phyloP scores from a whole-genome alignment of 805 yeast genomes.

The Candida taoyuanica region DNA sequence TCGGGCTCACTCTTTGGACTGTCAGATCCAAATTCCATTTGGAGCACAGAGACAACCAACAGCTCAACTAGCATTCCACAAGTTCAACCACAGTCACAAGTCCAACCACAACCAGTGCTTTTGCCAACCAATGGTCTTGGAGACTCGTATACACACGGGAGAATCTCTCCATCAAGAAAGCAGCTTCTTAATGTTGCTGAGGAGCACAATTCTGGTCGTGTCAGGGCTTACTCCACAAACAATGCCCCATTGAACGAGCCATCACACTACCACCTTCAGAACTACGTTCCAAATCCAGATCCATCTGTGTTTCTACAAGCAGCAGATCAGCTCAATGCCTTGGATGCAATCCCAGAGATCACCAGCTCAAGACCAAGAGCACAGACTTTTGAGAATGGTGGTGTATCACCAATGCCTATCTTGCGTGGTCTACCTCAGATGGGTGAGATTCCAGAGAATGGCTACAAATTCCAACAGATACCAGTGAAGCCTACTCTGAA shows the following conservation, averaged over 20 bases:
- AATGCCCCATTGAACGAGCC: conserved; percentile 22
- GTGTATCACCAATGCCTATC: conserved; percentile 28
- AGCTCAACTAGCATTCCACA: neutral
- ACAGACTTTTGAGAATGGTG: conserved; percentile 34
- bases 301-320: conserved; percentile 13
- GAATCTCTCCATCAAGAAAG: conserved; percentile 20
- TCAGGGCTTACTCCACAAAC: conserved; percentile 26
- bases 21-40: conserved; percentile 45
- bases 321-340: conserved; percentile 12
- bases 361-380: conserved; percentile 35
- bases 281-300: conserved; percentile 8
- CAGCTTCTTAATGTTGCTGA: neutral
- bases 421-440: conserved; percentile 14
- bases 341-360: conserved; percentile 10
- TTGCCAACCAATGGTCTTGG: conserved; percentile 1
- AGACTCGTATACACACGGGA: conserved; percentile 12
- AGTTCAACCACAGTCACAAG: conserved; percentile 3
- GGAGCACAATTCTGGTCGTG: conserved; percentile 21
- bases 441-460: conserved; percentile 12
- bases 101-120: conserved; percentile 1
- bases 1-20: conserved; percentile 47
- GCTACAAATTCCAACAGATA: neutral
- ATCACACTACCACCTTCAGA: conserved; percentile 14
- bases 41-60: conserved; percentile 35
- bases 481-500: conserved; percentile 9